These are phyloP conservation scores for Capillidium heterosporum DNA, from an alignment of 371 early-diverging fungal species.

Conservation along the genomic window DNA sequence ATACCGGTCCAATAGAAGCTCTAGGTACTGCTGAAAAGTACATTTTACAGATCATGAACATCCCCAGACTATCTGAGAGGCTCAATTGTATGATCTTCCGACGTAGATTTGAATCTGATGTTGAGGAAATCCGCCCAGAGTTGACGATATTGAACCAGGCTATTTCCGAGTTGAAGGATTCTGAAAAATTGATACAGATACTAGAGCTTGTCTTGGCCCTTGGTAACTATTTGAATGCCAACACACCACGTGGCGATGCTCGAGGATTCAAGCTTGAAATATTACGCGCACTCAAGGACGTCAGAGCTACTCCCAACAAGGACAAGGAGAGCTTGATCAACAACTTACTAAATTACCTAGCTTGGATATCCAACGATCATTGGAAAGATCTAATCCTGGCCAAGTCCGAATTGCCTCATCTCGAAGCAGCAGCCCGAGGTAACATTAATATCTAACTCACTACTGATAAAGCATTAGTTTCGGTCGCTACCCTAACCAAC, in stretches of 20 bases:
- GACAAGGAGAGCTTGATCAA: slow-evolving; percentile 23
- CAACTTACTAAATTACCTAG: slow-evolving; percentile 61
- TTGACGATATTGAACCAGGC: slow-evolving; percentile 5
- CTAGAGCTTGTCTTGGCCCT: slow-evolving; percentile 39
- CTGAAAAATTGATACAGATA: slow-evolving; percentile 3
- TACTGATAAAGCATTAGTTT: slow-evolving; percentile 19
- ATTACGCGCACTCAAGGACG: slow-evolving; percentile 38
- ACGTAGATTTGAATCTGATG: slow-evolving; percentile 42
- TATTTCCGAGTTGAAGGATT: slow-evolving; percentile 8
- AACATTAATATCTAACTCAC: slow-evolving; percentile 9
- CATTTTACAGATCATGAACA: slow-evolving; percentile 26
- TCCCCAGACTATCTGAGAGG: slow-evolving; percentile 47
- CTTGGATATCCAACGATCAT: slow-evolving; percentile 32
- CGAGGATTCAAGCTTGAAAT: slow-evolving; percentile 57
- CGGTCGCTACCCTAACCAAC: slow-evolving; percentile 34
- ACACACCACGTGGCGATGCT: slow-evolving; percentile 65
- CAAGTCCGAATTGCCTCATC: slow-evolving; percentile 40
- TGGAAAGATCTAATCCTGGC: slow-evolving; percentile 35
- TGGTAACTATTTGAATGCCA: slow-evolving; percentile 66
- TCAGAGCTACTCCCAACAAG: slow-evolving; percentile 35
- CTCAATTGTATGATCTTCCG: slow-evolving; percentile 57
- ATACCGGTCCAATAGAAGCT: slow-evolving; percentile 3
- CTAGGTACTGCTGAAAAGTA: slow-evolving; percentile 14
- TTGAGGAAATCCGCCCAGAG: slow-evolving; percentile 38
- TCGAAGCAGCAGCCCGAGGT: slow-evolving; percentile 47